Evolutionary conservation across 2,329 filamentous ascomycete species (phyloP), one percentile per base, ranked within the genome.

Genomic region (Colletotrichum sp.): DNA sequence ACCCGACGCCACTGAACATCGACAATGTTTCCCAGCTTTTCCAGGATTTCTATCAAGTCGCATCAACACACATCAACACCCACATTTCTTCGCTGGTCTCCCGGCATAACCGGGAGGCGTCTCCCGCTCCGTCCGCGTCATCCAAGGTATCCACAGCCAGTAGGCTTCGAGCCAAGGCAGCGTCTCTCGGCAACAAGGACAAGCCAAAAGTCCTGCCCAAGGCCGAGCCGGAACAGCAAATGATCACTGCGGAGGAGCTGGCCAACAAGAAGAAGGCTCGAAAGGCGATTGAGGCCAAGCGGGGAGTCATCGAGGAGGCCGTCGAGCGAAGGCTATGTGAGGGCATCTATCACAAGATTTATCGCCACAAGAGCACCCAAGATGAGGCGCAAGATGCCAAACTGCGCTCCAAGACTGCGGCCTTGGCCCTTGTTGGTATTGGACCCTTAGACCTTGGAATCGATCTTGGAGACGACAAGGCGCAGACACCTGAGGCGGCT

Each of bases 351-450:
- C 90, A 93, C 74, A 93, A 94, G 78, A 95, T 99, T 82, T 99
- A 96, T 90, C 93, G 96, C 63, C 97, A 99, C 83, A 92, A 94
- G 75, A 97, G 91, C 82, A 98, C 96, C 0, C 93, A 99, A 81
- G 97, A 99, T 82, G 96, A 98, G 84, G 96, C 97, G 15, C 92
- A 96, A 81, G 97, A 99, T 82, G 96, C 98, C 81, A 98, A 98
- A 83, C 88, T 99, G 67, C 92, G 97, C 34, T 99, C 97, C 12
- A 97, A 98, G 81, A 98, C 96, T 2, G 96, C 96, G 24, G 96
- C 97, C 2, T 86, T 99, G 60, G 91, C 94, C 4, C 88, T 99
- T n/a, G 95, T 99, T 22, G 96, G 96, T 2, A 98, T 99, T 81
- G 95, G 95, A 4, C 88, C 97, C 68, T 93, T 92, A 77, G 97